Percentiles rank a stretch among this genome's conserved stretches.
These are phyloP conservation scores for Nadsonia starkeyi-henricii DNA, from an alignment of 1,139 yeast species.

Conservation along the genomic window DNA sequence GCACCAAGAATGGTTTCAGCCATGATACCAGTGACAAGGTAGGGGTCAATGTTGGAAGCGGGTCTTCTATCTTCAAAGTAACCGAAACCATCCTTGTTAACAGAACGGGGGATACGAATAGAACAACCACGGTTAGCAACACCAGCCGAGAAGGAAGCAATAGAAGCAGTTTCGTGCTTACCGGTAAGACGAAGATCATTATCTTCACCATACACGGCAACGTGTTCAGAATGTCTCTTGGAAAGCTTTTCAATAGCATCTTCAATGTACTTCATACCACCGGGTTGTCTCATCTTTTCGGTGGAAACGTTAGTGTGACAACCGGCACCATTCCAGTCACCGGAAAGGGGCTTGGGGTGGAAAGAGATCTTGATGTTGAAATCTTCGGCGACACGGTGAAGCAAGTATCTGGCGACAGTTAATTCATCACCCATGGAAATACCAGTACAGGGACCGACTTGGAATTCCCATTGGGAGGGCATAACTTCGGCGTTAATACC, in stretches of 20 bases:
- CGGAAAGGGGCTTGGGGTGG: slow-evolving; percentile 98
- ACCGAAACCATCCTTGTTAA: slow-evolving; percentile 94
- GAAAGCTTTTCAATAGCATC: slow-evolving; percentile 86
- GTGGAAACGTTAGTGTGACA: slow-evolving; percentile 98
- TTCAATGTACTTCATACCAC: slow-evolving; percentile 92
- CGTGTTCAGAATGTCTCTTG: slow-evolving; percentile 94
- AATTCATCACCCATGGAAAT: slow-evolving; percentile 94
- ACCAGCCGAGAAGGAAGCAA: slow-evolving; percentile 84
- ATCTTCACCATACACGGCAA: slow-evolving; percentile 88
- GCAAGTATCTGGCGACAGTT: slow-evolving; percentile 89
- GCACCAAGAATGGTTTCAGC: slow-evolving; percentile 94
- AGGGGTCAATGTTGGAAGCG: slow-evolving; percentile 97
- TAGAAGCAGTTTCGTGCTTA: slow-evolving; percentile 94
- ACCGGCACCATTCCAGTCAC: slow-evolving; percentile 99
- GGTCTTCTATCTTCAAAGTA: slow-evolving; percentile 99
- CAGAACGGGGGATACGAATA: slow-evolving; percentile 95
- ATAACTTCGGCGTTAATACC: slow-evolving; percentile 99
- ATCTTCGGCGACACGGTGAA: slow-evolving; percentile 94
- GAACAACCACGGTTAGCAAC: slow-evolving; percentile 99
- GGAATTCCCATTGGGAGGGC: slow-evolving; percentile 99
- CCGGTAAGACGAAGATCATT: slow-evolving; percentile 94
- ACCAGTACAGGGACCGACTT: slow-evolving; percentile 96
- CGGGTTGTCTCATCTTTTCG: slow-evolving; percentile 76
- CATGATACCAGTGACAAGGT: slow-evolving; percentile 95
- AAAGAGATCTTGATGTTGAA: slow-evolving; percentile 95